Percentiles rank a stretch among this genome's conserved stretches.
Conservation (phyloP, 2,329 filamentous ascomycete genomes). For the Parastagonospora nodorum region DNA sequence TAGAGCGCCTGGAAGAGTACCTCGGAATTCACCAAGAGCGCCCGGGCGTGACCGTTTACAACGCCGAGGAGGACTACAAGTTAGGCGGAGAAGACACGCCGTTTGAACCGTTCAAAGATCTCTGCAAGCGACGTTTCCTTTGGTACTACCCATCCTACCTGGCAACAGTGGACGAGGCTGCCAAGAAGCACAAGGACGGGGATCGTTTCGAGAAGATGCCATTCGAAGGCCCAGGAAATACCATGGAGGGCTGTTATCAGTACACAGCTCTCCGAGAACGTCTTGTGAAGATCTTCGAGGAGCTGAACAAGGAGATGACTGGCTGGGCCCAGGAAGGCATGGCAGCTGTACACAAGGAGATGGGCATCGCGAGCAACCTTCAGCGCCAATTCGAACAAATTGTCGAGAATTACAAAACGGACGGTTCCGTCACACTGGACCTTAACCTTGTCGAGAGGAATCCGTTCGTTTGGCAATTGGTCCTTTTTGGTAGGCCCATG, state of each 20-base stretch:
- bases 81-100: conserved; percentile 58
- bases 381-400: conserved; percentile 85
- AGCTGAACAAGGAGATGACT: conserved; percentile 72
- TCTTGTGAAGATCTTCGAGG: conserved; percentile 69
- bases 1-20: conserved; percentile 81
- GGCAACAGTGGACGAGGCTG: conserved; percentile 68
- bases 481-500: conserved; percentile 90
- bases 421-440: conserved; percentile 72
- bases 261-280: conserved; percentile 75
- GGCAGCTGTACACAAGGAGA: conserved; percentile 66
- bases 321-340: conserved; percentile 74
- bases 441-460: conserved; percentile 79
- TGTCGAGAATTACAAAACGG: conserved; percentile 72
- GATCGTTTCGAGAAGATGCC: conserved; percentile 78
- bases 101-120: conserved; percentile 87
- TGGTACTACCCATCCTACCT: conserved; percentile 96
- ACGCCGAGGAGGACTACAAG: conserved; percentile 57
- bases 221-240: conserved; percentile 78
- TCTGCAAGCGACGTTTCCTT: conserved; percentile 88
- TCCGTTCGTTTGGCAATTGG: conserved; percentile 86
- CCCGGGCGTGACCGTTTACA: conserved; percentile 51
- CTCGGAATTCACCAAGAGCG: conserved; percentile 63
- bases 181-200: conserved; percentile 65
- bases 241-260: conserved; percentile 85
- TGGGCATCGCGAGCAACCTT: conserved; percentile 79